Base-by-base conservation (phyloP, 495 filamentous ascomycete genomes). In the Annulohypoxylon stygium region DNA sequence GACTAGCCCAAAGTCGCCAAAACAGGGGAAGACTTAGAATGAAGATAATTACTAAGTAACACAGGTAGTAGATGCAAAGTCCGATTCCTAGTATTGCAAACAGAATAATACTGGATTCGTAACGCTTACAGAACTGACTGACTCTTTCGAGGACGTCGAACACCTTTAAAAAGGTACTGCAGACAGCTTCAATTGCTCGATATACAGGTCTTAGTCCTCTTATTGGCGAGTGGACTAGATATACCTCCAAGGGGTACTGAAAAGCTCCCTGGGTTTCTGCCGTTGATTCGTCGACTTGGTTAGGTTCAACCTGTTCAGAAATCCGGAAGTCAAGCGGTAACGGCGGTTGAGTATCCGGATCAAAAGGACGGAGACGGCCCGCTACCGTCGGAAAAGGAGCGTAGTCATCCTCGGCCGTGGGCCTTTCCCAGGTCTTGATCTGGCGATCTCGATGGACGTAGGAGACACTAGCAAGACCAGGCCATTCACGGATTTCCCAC, bases 261-360 rank as follows among this genome's bases (percentile, higher is more conserved):
- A 51, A 51, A 51, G 48, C 20, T 30, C 23, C 18, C 11, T 4
- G 23, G 4, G 20, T 2, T 26, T 51, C 48, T 51, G 48, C 4
- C 1, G 20, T 51, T 51, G 48, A 3, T 23, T 51, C 48, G 48
- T 26, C 18, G 10, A 4, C 23, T 20, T 51, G 18, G 20, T 4
- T 7, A 18, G 9, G 20, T 26, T 12, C 20, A 26, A 9, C 25
- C 18, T 18, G 10, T 10, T 51, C 20, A 51, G 48, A 51, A 51
- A 51, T 7, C 11, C 48, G 48, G 18, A 51, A 51, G 20, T 51
- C 48, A 51, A 51, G 48, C n/a, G 48, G 48, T 4, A 51, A 51
- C 25, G 48, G 23, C 25, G 48, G 48, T 26, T 23, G 23, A 14
- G 20, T 51, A 51, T 51, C 20, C 7, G 48, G 48, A 11, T 51